Base-by-base conservation (phyloP, 176 grass and related monocot genomes). In the Eragrostis curvula region DNA sequence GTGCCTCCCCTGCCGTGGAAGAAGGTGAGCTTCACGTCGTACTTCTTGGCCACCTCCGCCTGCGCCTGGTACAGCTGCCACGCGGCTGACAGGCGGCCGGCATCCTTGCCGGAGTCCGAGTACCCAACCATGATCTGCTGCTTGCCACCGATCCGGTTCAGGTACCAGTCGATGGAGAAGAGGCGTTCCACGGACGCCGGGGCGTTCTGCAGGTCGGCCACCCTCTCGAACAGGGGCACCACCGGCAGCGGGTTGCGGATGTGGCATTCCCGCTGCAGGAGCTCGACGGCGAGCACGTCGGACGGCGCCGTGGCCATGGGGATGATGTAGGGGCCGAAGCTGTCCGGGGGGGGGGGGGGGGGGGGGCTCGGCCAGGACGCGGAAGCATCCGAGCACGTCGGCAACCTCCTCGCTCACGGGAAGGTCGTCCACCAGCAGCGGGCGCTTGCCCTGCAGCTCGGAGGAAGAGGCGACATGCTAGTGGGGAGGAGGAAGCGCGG, bases 41-140 rank as follows among this genome's bases (percentile, higher is more conserved):
- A 78, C 6, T 32, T 25, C 86, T 94, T 89, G 9, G 92, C 95
- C 51, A 98, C 59, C 60, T 93, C 78, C 85, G 92, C 92, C 80
- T 98, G 95, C 45, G 90, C 90, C 82, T 84, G 89, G 77, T 97
- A 97, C 42, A 94, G 82, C 73, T 74, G 74, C 95, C 95, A 97
- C 46, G 95, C 95, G 6, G 90, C 95, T 7, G 95, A 93, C 29
- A 98, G 78, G 3, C 92, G 90, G 0, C 95, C 95, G 43, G 92
- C 90, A 83, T 98, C 95, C 88, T 98, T 98, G 70, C 95, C 90
- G 61, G 92, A 98, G 79, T 98, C 95, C 0, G 95, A 98, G 78
- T 98, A 98, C 3, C 95, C 95, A 21, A 98, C 83, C 95, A 98
- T 98, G 5, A 98, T 84, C 85, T 93, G 81, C 89, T 94, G 95